These are phyloP conservation scores for Carex sylvatica DNA, from an alignment of 202 grass and related monocot genomes.

Conservation along the genomic window DNA sequence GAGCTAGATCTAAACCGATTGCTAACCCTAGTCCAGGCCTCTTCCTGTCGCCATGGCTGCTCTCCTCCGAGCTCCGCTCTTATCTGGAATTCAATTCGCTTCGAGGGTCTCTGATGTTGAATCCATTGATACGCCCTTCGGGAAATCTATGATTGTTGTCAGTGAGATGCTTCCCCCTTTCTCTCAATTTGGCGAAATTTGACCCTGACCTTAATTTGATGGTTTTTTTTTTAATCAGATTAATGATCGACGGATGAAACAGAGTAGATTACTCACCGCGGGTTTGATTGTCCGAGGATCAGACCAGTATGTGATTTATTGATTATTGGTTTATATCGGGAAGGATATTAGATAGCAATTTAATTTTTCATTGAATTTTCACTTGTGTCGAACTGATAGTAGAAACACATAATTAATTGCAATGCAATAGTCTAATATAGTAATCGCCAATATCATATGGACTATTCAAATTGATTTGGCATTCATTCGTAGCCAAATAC, in stretches of 20 bases:
- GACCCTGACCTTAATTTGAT: not conserved
- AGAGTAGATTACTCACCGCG: not conserved
- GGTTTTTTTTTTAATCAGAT: not conserved
- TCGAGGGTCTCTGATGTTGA: constrained; percentile 12
- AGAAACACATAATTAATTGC: not conserved
- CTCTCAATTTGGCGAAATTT: not conserved
- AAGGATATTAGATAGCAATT: not conserved
- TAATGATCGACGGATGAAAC: constrained; percentile 37
- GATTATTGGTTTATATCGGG: not conserved
- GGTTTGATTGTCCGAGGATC: constrained; percentile 38
- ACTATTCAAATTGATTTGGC: not conserved
- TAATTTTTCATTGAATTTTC: not conserved
- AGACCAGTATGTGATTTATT: constrained; percentile 43
- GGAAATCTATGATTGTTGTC: not conserved
- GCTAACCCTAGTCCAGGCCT: not conserved
- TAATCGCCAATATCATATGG: not conserved
- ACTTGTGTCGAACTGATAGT: not conserved
- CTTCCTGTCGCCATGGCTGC: constrained; percentile 46
- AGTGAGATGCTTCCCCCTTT: constrained; percentile 20
- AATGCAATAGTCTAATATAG: not conserved
- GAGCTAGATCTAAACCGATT: constrained; percentile 2
- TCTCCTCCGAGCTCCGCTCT: constrained; percentile 38
- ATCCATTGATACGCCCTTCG: constrained; percentile 23
- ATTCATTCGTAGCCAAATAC: not conserved
- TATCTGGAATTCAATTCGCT: constrained; percentile 19